These are phyloP conservation scores for Serendipita sp. DNA, from an alignment of 768 basidiomycete genomes.

Conservation along the genomic window DNA sequence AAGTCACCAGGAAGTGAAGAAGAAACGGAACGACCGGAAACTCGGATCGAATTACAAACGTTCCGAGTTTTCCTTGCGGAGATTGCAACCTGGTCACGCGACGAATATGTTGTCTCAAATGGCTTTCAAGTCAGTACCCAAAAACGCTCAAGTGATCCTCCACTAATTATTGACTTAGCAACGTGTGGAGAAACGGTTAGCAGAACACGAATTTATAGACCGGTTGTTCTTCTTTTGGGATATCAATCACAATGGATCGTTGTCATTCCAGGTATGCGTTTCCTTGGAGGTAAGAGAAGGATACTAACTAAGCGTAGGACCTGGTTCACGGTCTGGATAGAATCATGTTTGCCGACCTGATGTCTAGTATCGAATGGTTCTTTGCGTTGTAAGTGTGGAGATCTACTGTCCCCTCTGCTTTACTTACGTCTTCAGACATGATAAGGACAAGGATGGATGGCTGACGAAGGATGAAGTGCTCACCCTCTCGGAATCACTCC, in stretches of 20 bases:
- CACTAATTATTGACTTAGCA: constrained; percentile 29
- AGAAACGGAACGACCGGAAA: constrained; percentile 67
- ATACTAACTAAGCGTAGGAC: constrained; percentile 34
- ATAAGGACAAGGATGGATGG: constrained; percentile 91
- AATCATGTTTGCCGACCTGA: constrained; percentile 89
- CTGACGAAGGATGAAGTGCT: constrained; percentile 93
- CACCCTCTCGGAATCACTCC: constrained; percentile 81
- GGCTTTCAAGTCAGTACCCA: constrained; percentile 54
- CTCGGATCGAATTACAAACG: constrained; percentile 67
- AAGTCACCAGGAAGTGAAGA: constrained; percentile 15
- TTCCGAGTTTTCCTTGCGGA: constrained; percentile 85
- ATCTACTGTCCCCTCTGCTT: neutral
- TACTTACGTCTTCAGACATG: constrained; percentile 28
- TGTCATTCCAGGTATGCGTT: constrained; percentile 68
- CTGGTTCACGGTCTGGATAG: constrained; percentile 75
- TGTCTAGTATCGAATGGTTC: constrained; percentile 99
- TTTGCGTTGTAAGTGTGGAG: constrained; percentile 42
- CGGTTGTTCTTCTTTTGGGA: constrained; percentile 95
- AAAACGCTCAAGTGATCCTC: neutral
- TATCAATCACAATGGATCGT: constrained; percentile 53
- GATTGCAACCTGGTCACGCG: constrained; percentile 86
- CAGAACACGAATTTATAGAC: constrained; percentile 92
- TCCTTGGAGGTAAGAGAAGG: neutral
- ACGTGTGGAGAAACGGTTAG: constrained; percentile 76
- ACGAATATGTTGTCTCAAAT: constrained; percentile 83